phyloP scores from a whole-genome alignment of 495 filamentous ascomycete genomes.

The Chaetomium fimeti region DNA sequence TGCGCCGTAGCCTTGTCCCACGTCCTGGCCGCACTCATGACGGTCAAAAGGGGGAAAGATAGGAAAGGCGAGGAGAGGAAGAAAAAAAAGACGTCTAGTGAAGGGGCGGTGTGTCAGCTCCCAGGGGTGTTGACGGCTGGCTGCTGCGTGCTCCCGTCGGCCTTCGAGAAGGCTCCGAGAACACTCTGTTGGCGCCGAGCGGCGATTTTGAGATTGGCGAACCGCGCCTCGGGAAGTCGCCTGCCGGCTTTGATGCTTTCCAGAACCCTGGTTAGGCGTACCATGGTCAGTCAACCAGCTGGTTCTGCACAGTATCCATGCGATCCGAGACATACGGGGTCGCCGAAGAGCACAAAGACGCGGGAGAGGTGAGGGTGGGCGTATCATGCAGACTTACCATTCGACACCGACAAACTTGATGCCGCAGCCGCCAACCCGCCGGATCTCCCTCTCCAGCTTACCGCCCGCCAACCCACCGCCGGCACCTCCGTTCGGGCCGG shows the following conservation, averaged over 20 bases:
- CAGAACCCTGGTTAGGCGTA: constrained; percentile 54
- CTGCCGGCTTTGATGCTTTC: constrained; percentile 76
- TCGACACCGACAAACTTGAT: constrained; percentile 82
- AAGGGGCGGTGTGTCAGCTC: constrained; percentile 21
- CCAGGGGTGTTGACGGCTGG: constrained; percentile 10
- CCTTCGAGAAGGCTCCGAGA: constrained; percentile 34
- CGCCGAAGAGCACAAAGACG: neutral
- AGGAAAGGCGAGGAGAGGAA: neutral
- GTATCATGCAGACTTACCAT: constrained; percentile 57
- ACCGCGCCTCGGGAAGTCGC: constrained; percentile 70
- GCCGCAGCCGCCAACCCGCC: constrained; percentile 57
- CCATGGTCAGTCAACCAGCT: constrained; percentile 12
- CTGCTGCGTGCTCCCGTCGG: constrained; percentile 26
- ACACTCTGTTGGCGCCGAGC: constrained; percentile 63
- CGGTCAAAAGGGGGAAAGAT: neutral
- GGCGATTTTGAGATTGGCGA: constrained; percentile 60
- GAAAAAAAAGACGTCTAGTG: neutral
- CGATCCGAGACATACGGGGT: constrained; percentile 15
- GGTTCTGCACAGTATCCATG: constrained; percentile 26
- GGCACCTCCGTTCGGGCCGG: constrained; percentile 45
- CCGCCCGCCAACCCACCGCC: constrained; percentile 77
- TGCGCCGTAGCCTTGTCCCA: constrained; percentile 20
- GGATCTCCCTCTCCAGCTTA: constrained; percentile 83
- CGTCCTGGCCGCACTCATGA: neutral
- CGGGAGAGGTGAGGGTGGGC: constrained; percentile 18